Evolutionary conservation across 148 eudicot species (phyloP).

Genomic region (Rhododendron williamsianum): DNA sequence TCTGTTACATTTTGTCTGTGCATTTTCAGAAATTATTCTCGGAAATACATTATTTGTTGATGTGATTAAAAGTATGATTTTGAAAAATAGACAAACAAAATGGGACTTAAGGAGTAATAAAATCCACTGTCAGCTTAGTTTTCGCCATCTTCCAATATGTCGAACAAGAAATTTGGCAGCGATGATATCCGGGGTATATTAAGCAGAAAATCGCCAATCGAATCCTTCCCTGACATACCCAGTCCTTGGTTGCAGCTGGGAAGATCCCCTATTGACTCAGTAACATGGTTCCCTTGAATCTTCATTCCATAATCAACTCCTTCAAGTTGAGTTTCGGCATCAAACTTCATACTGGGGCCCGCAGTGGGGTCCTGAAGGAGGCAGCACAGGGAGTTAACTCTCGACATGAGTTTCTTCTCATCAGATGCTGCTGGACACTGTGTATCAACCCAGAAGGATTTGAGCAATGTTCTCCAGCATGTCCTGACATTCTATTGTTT

Average conservation of each 20-base stretch:
- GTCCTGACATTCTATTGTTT: conserved; percentile 39
- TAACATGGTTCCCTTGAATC: neutral
- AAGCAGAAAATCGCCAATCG: conserved; percentile 58
- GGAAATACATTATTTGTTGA: neutral
- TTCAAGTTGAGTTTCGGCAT: no score
- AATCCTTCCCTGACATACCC: conserved; percentile 59
- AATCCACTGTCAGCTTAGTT: conserved; percentile 27
- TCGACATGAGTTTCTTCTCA: conserved; percentile 70
- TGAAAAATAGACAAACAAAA: neutral
- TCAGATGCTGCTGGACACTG: conserved; percentile 44
- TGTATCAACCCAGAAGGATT: conserved; percentile 50
- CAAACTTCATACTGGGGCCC: neutral
- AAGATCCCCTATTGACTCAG: conserved; percentile 17
- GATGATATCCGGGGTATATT: conserved; percentile 74
- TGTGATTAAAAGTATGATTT: neutral
- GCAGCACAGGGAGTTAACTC: conserved; percentile 39
- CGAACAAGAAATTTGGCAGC: conserved; percentile 60
- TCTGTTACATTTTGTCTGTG: neutral
- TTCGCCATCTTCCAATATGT: conserved; percentile 64
- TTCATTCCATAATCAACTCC: conserved; percentile 13
- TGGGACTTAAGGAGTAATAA: neutral
- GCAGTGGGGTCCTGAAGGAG: conserved; percentile 20
- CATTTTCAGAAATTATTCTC: neutral
- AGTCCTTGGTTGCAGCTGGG: conserved; percentile 29
- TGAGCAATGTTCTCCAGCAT: conserved; percentile 58